Evolutionary conservation across 352 stramenopile species (phyloP).

Genomic region (Phytophthora podocarpi): DNA sequence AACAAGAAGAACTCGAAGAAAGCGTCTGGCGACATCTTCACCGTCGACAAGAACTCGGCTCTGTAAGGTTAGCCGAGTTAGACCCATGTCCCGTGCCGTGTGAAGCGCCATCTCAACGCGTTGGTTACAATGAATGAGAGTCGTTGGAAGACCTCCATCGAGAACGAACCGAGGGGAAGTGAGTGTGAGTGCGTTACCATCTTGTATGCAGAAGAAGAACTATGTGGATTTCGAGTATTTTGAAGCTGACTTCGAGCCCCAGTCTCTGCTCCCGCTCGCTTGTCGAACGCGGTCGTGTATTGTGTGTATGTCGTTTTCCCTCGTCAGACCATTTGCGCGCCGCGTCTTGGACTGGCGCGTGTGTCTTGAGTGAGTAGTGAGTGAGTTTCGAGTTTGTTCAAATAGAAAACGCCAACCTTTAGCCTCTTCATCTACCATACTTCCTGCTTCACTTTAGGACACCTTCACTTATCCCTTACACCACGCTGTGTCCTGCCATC

Average conservation of each 20-base stretch:
- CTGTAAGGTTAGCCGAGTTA: slow-evolving; percentile 47
- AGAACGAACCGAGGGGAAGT: slow-evolving; percentile 35
- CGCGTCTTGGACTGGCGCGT: slow-evolving; percentile 27
- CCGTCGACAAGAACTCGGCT: slow-evolving; percentile 76
- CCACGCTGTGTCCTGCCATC: not conserved
- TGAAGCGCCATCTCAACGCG: slow-evolving; percentile 32
- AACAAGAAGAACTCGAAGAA: slow-evolving; percentile 57
- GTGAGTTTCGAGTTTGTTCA: slow-evolving; percentile 44
- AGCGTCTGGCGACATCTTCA: slow-evolving; percentile 62
- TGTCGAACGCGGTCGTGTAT: slow-evolving; percentile 32
- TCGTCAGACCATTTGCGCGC: slow-evolving; percentile 29
- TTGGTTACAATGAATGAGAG: slow-evolving; percentile 43
- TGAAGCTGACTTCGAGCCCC: slow-evolving; percentile 27
- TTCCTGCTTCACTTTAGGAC: too few relatives aligned
- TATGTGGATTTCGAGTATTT: slow-evolving; percentile 42
- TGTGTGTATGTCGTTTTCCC: slow-evolving; percentile 26
- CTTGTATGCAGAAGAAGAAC: slow-evolving; percentile 42
- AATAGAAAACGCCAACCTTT: slow-evolving; percentile 41
- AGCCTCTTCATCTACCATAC: slow-evolving; percentile 18
- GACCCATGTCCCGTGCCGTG: slow-evolving; percentile 31
- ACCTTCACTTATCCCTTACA: not conserved
- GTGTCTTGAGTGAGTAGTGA: slow-evolving; percentile 37
- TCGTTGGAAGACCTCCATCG: slow-evolving; percentile 32
- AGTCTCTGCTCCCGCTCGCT: slow-evolving; percentile 36
- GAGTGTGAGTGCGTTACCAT: slow-evolving; percentile 38